phyloP scores from a whole-genome alignment of 2,329 filamentous ascomycete genomes.

The Cladosporium cucumerinum region DNA sequence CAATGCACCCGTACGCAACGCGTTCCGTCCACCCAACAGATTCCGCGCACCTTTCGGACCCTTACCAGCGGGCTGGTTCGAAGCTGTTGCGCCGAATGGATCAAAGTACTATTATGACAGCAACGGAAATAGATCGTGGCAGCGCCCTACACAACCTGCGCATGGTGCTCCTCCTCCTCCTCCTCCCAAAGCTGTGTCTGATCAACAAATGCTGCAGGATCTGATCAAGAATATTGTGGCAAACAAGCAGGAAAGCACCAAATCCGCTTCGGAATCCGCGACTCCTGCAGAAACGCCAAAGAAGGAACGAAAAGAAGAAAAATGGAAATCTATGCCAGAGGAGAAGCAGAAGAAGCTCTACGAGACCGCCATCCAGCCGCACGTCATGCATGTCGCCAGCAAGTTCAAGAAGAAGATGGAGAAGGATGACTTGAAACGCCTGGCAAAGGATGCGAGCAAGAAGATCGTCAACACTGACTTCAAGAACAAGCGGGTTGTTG shows the following conservation, averaged over 20 bases:
- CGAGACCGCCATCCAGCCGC: constrained; percentile 82
- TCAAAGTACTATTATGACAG: constrained; percentile 83
- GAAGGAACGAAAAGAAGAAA: constrained; percentile 59
- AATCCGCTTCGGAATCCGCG: constrained; percentile 54
- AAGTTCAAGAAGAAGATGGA: constrained; percentile 85
- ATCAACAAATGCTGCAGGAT: constrained; percentile 74
- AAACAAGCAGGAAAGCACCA: constrained; percentile 61
- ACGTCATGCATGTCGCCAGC: constrained; percentile 80
- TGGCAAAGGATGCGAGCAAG: constrained; percentile 66
- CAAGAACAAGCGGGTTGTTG: constrained; percentile 77
- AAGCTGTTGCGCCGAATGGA: constrained; percentile 67
- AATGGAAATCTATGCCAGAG: constrained; percentile 64
- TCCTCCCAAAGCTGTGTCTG: constrained; percentile 63
- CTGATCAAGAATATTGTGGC: constrained; percentile 64
- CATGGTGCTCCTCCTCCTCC: constrained; percentile 55
- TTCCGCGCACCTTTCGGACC: constrained; percentile 45
- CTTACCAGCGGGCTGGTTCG: constrained; percentile 82
- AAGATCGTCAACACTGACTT: constrained; percentile 90
- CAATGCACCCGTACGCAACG: constrained; percentile 57
- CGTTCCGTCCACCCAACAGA: constrained; percentile 46
- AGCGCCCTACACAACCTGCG: constrained; percentile 67
- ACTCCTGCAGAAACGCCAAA: constrained; percentile 62
- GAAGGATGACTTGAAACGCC: constrained; percentile 68
- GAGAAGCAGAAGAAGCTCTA: constrained; percentile 96
- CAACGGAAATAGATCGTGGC: constrained; percentile 76